Evolutionary conservation across 2,329 filamentous ascomycete genomes (phyloP).

Genomic region (Ophiostoma himal-ulmi): DNA sequence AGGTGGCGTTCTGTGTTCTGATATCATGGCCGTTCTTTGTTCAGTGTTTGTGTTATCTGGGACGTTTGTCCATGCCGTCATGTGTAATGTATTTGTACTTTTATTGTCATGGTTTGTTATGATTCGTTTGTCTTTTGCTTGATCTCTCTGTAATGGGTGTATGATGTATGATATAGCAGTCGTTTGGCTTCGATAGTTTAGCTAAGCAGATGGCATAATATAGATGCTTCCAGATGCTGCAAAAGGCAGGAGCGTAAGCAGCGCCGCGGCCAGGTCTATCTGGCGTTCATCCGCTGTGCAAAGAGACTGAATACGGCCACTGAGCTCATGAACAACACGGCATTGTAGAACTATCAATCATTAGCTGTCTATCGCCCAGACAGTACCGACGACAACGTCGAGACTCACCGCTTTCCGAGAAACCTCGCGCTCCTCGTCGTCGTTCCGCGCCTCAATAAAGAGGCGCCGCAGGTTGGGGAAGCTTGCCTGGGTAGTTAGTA

Average conservation of each 20-base stretch:
- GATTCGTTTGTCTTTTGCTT: not conserved
- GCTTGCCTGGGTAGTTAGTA: constrained; percentile 52
- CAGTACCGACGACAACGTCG: not conserved
- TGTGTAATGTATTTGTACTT: not conserved
- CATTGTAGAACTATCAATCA: constrained; percentile 84
- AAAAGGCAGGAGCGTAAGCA: not conserved
- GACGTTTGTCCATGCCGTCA: not conserved
- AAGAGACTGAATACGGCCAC: constrained; percentile 90
- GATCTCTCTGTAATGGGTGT: not conserved
- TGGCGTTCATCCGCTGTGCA: constrained; percentile 71
- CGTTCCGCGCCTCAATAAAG: constrained; percentile 88
- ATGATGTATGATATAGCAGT: not conserved
- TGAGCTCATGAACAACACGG: constrained; percentile 93
- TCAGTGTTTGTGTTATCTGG: not conserved
- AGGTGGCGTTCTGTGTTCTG: not conserved
- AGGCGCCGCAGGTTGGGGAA: constrained; percentile 92
- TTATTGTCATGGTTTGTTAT: not conserved
- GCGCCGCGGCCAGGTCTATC: constrained; percentile 23
- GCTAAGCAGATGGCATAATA: not conserved
- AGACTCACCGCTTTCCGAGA: constrained; percentile 68
- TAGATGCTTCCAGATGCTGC: too few species aligned
- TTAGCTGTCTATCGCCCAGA: constrained; percentile 13
- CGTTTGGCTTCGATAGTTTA: not conserved
- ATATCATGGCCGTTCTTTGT: not conserved
- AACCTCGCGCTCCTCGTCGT: constrained; percentile 90